Percentiles rank a stretch among this genome's conserved stretches.
These are phyloP conservation scores for Fusarium pseudocircinatum DNA, from an alignment of 2,329 filamentous ascomycete genomes.

Conservation along the genomic window DNA sequence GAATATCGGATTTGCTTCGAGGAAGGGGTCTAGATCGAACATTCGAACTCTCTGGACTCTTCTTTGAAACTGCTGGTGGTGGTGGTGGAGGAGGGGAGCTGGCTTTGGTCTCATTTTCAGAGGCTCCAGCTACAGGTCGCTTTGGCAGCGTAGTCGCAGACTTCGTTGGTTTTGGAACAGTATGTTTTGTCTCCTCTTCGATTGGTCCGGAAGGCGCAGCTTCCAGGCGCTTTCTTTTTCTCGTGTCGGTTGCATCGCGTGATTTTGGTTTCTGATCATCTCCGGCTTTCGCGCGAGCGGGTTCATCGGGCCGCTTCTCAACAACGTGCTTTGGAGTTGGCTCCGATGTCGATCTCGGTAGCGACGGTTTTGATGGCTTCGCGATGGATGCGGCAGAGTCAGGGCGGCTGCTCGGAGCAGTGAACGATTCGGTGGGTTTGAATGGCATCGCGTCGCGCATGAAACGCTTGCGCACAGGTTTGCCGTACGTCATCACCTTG, in stretches of 20 bases:
- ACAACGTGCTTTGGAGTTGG: conserved; percentile 17
- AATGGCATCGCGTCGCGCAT: conserved; percentile 36
- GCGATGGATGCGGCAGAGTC: conserved; percentile 14
- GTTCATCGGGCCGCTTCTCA: conserved; percentile 9
- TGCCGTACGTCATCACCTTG: conserved; percentile 44
- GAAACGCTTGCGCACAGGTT: conserved; percentile 39
- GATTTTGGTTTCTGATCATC: conserved; percentile 10
- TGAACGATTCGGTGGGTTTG: conserved; percentile 29
- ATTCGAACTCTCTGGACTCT: conserved; percentile 7
- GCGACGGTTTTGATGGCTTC: conserved; percentile 26
- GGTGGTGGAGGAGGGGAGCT: background rate
- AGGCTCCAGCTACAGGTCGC: background rate
- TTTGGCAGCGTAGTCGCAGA: conserved; percentile 15
- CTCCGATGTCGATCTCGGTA: conserved; percentile 27
- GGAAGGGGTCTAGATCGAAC: conserved; percentile 4
- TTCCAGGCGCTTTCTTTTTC: conserved; percentile 39
- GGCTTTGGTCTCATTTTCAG: conserved; percentile 6
- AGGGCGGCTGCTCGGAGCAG: conserved; percentile 15
- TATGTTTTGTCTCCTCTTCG: conserved; percentile 2
- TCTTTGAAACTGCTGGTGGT: background rate
- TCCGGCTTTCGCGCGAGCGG: background rate
- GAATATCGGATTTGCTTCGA: conserved; percentile 16
- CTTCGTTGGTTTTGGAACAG: conserved; percentile 18
- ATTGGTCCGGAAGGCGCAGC: conserved; percentile 2
- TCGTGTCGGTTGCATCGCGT: conserved; percentile 30